A percentile compares a stretch with the other conserved stretches of the same genome.
Evolutionary conservation across 148 eudicot genomes (phyloP).

Genomic region (Gaultheria prostrata): DNA sequence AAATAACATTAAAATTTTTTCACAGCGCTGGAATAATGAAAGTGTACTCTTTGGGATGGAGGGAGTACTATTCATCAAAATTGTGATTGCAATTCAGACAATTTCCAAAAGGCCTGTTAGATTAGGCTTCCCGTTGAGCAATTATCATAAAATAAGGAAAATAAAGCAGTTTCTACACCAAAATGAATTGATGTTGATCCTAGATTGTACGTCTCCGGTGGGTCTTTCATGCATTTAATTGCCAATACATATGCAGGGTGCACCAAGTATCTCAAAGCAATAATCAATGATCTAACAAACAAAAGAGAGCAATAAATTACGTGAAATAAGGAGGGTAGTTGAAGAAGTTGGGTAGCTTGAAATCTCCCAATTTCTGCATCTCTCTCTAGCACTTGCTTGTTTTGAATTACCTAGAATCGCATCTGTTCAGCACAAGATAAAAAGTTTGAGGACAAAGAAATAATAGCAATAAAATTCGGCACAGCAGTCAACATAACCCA

Average conservation of each 20-base stretch:
- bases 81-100: not conserved
- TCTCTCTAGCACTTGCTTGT: not conserved
- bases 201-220: not conserved
- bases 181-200: not conserved
- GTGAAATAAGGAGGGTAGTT: conserved; percentile 97
- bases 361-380: conserved; percentile 91
- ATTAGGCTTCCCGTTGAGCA: not conserved
- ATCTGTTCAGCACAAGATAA: not conserved
- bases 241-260: not conserved
- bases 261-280: not conserved
- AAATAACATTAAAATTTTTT: too few species aligned
- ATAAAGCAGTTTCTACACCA: not conserved
- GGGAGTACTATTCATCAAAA: not conserved
- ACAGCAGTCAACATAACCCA: not conserved
- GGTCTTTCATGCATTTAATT: not conserved
- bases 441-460: not conserved
- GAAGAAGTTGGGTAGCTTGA: conserved; percentile 91
- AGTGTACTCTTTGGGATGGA: too few species aligned
- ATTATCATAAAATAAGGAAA: not conserved
- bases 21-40: too few species aligned
- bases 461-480: not conserved
- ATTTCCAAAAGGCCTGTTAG: not conserved
- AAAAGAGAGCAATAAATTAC: conserved; percentile 37
- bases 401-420: conserved; percentile 10
- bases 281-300: not conserved